Base-by-base conservation (phyloP, 2,329 filamentous ascomycete species). In the Aspergillus brunneoviolaceus region DNA sequence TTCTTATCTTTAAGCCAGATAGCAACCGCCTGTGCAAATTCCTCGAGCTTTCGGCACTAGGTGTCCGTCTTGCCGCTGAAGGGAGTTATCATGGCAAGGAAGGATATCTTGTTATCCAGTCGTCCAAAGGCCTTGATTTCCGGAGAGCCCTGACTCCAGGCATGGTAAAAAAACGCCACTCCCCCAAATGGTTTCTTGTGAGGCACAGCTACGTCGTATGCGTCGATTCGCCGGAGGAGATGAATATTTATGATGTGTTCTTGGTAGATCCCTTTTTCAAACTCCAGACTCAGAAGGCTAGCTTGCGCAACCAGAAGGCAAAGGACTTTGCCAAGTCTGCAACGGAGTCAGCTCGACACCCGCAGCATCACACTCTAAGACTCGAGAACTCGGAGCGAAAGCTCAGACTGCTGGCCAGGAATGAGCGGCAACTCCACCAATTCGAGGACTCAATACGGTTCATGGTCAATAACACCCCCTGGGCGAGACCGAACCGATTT, bases 201-300 rank as follows among this genome's bases (percentile, higher is more conserved):
- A 85, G 95, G 55, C 93, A 98, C 76, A 98, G 92, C 79, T 99
- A 99, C 71, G 89, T 99, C 61, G 94, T 96, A 49, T 97, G 94
- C 67, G 93, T 98, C n/a, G 94, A 98, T 73, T 97, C 95, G 0
- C 95, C 95, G 0, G 94, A 98, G 74, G 96, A 96, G 69, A 96
- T 98, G 90, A 94, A 96, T 70, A 96, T 98, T 35, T 97, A 96
- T 74, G 96, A 99, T 77, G 95, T 99, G 23, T 98, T 97, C 75
- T 83, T 99, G n/a, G 91, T 98, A 27, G 95, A 99, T 72, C 84
- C 90, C 1, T 89, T 90, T 69, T 99, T 99, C 77, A 83, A 85
- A 55, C 87, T 97, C 53, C 87, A 92, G 63, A 87, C 90, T 58
- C 92, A 92, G 76, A 72, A 84, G 81, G 68, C 82, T 76, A 75